Conservation (phyloP, 1,284 basidiomycete species). For the Cerrena zonata region DNA sequence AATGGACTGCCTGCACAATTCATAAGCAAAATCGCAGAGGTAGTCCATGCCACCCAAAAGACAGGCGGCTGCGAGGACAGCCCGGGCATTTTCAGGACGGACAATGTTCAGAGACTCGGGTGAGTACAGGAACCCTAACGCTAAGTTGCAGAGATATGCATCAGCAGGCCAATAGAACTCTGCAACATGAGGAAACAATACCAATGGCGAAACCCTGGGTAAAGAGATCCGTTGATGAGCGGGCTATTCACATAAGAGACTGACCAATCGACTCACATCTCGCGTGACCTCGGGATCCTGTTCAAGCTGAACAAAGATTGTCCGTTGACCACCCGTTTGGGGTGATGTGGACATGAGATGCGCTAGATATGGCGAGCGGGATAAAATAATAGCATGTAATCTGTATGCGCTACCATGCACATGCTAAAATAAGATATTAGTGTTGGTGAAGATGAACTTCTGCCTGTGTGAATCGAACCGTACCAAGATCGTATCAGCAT, state of each 20-base stretch:
- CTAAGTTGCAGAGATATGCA: slow-evolving; percentile 28
- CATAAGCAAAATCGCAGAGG: slow-evolving; percentile 72
- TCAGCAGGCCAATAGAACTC: slow-evolving; percentile 4
- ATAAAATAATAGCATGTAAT: slow-evolving; percentile 77
- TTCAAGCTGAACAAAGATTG: slow-evolving; percentile 69
- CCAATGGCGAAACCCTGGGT: slow-evolving; percentile 68
- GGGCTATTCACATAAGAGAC: background rate
- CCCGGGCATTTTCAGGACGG: slow-evolving; percentile 71
- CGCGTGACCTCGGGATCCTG: slow-evolving; percentile 76
- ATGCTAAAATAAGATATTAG: slow-evolving; percentile 41
- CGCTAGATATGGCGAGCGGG: slow-evolving; percentile 78
- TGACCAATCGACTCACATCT: slow-evolving; percentile 50
- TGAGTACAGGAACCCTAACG: slow-evolving; percentile 76
- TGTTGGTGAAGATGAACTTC: background rate
- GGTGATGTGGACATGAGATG: slow-evolving; percentile 77
- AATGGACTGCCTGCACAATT: slow-evolving; percentile 69
- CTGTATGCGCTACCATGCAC: slow-evolving; percentile 69
- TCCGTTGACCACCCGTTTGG: slow-evolving; percentile 52
- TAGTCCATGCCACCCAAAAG: slow-evolving; percentile 82
- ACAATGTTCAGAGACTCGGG: slow-evolving; percentile 62
- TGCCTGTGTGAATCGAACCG: slow-evolving; percentile 22
- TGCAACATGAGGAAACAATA: slow-evolving; percentile 21
- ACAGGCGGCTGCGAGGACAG: slow-evolving; percentile 75
- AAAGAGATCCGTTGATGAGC: slow-evolving; percentile 15
- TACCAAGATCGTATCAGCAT: slow-evolving; percentile 73